Conservation (phyloP, 768 basidiomycete species). For the Russula vinacea region DNA sequence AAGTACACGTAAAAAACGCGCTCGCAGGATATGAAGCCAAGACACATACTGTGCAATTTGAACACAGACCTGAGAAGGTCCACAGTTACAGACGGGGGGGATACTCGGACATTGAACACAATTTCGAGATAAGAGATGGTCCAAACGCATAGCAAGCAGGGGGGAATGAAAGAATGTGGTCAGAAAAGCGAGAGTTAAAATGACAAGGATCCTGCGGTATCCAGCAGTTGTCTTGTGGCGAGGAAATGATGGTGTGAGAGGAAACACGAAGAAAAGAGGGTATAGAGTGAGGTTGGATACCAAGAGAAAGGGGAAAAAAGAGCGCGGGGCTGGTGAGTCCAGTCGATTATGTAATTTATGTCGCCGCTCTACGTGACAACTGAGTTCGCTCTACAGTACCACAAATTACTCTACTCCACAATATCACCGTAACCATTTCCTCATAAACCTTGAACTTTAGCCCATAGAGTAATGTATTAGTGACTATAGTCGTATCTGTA, state of each 20-base stretch:
- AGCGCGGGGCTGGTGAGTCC: neutral
- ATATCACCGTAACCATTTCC: no score
- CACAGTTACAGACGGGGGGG: conserved; percentile 55
- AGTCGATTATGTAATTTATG: conserved; percentile 9
- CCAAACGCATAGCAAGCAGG: conserved; percentile 28
- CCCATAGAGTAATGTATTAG: neutral
- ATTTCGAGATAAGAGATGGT: conserved; percentile 29
- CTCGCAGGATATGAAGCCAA: neutral
- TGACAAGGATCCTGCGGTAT: neutral
- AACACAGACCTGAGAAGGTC: conserved; percentile 54
- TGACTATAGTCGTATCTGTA: conserved; percentile 27
- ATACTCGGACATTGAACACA: conserved; percentile 47
- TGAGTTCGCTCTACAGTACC: neutral
- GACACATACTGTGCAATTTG: conserved; percentile 54
- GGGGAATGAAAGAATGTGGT: conserved; percentile 25
- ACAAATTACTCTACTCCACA: no score
- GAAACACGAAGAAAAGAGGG: neutral
- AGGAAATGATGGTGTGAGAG: neutral
- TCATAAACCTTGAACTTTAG: no score
- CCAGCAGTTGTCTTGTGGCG: conserved; percentile 6
- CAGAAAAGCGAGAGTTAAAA: conserved; percentile 6
- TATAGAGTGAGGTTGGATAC: neutral
- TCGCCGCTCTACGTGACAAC: neutral
- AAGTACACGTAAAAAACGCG: conserved; percentile 1
- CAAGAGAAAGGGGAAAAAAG: neutral